phyloP scores from a whole-genome alignment of 805 yeast genomes.

The Candida michaelii region DNA sequence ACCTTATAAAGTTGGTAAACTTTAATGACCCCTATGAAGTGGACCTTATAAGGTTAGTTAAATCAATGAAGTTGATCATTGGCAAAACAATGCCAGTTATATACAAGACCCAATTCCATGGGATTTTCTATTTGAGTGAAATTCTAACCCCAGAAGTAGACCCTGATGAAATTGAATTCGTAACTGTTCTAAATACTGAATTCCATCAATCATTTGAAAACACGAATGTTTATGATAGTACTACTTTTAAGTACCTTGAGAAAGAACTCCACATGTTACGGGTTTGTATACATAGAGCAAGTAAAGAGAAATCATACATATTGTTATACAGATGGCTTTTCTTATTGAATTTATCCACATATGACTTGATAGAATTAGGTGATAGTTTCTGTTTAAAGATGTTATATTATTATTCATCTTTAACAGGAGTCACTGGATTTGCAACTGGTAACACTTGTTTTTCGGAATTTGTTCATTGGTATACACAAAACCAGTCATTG shows the following conservation, averaged over 20 bases:
- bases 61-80: constrained; percentile 7
- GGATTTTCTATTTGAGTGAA: constrained; percentile 7
- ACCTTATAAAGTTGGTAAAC: not conserved
- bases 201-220: not conserved
- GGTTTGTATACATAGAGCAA: constrained; percentile 4
- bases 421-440: not conserved
- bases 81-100: constrained; percentile 1
- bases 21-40: constrained; percentile 2
- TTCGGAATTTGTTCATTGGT: constrained; percentile 2
- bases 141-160: not conserved
- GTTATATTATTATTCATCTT: constrained; percentile 20
- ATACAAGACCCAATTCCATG: constrained; percentile 5
- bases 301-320: constrained; percentile 13
- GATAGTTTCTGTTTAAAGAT: constrained; percentile 24
- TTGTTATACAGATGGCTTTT: constrained; percentile 30
- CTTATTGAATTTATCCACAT: constrained; percentile 16
- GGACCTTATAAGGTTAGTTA: constrained; percentile 3
- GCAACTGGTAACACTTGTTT: not conserved
- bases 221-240: not conserved
- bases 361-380: constrained; percentile 18
- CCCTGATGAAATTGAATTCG: not conserved
- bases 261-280: not conserved
- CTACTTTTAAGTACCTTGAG: not conserved
- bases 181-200: not conserved
- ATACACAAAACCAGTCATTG: not conserved